Evolutionary conservation across 495 filamentous ascomycete genomes (phyloP), one percentile per base, ranked within the genome.

Genomic region (Penicillium goetzii): DNA sequence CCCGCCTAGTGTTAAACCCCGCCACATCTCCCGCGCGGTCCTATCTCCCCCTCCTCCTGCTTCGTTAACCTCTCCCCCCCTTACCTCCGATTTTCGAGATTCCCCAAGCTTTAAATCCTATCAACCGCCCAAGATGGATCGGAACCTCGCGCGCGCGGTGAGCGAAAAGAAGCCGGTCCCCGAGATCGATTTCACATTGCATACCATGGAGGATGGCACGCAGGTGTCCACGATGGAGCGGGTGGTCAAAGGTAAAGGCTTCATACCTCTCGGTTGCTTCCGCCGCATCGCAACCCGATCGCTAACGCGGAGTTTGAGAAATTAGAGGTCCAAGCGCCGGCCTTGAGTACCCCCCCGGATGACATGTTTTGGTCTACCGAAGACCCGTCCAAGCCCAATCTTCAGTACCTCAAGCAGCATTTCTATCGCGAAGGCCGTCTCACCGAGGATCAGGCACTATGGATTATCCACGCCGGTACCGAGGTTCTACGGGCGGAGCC

Each of bases 171-270:
- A 89, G 78, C 92, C 93, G 52, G 85, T 93, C 51, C 95, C 95
- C 34, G 95, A 99, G 83, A 97, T 99, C 73, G 95, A 99, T 79
- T 98, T 98, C 75, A 93, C 92, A 53, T 86, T 99, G 68, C 95
- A 99, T 76, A 92, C 89, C 49, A 97, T 98, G 93, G 95, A 99
- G 78, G 95, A 99, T 85, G 92, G 91, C 68, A 86, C 86, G 28
- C 89, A 97, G 77, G 95, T 99, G 73, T 98, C 89, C 82, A 99
- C 95, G 55, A 78, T 89, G 77, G 95, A 99, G 74, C 85, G 95
- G 68, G 95, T 98, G 61, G 94, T 93, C 79, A 99, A 97, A 90
- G 95, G 95, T 97, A 89, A 66, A 36, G 59, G 17, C 23, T 40
- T 45, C 28, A 49, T 41, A 32, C 36, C 32, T 66, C 56, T 65